Evolutionary conservation across 2,329 filamentous ascomycete genomes (phyloP).

Genomic region (Atkinsonella hypoxylon): DNA sequence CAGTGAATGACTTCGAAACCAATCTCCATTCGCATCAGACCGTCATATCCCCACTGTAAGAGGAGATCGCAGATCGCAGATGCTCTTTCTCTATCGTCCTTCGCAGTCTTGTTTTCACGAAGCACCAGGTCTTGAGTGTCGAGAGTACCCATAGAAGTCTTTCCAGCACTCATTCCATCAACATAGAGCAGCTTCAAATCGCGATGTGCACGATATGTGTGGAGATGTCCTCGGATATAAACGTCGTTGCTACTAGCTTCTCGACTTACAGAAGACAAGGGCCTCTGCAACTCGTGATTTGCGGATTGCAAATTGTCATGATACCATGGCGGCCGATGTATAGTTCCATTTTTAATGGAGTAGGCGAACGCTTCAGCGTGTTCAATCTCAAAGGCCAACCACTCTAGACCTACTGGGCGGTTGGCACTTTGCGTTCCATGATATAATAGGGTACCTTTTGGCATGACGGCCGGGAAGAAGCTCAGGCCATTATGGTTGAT

Average conservation of each 20-base stretch:
- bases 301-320: neutral
- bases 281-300: neutral
- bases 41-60: constrained; percentile 45
- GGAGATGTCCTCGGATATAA: constrained; percentile 42
- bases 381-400: constrained; percentile 68
- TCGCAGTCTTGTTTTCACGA: constrained; percentile 25
- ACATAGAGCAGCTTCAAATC: constrained; percentile 52
- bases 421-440: constrained; percentile 42
- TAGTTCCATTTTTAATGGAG: neutral
- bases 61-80: constrained; percentile 42
- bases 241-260: neutral
- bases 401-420: constrained; percentile 45
- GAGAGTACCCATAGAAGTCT: constrained; percentile 51
- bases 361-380: constrained; percentile 55
- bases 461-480: constrained; percentile 54
- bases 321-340: neutral
- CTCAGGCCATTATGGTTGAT: constrained; percentile 67
- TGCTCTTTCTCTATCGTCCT: constrained; percentile 40
- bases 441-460: constrained; percentile 52
- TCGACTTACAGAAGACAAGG: neutral
- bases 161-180: constrained; percentile 59
- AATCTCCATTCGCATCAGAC: constrained; percentile 54
- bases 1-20: constrained; percentile 63
- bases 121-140: constrained; percentile 56
- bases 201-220: constrained; percentile 50